Evolutionary conservation across 768 basidiomycete genomes (phyloP).

Genomic region (Hygrocybe coccinea): DNA sequence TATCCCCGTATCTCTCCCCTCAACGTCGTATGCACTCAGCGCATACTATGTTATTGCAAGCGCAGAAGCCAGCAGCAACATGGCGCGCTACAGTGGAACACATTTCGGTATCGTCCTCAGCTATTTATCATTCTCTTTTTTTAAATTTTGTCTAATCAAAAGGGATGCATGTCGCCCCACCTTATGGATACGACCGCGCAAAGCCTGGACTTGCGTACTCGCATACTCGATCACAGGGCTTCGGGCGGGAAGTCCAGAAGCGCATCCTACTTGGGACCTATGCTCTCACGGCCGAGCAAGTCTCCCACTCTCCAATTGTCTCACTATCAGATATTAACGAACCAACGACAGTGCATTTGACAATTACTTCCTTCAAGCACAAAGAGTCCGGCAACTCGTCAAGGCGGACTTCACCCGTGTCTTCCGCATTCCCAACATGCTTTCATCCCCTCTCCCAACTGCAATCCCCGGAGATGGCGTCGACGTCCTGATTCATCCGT

Average conservation of each 20-base stretch:
- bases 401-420: slow-evolving; percentile 67
- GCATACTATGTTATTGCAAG: slow-evolving; percentile 96
- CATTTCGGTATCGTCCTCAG: slow-evolving; percentile 56
- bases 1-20: slow-evolving; percentile 69
- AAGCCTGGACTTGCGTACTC: slow-evolving; percentile 60
- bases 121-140: background rate
- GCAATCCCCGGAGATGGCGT: slow-evolving; percentile 36
- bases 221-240: slow-evolving; percentile 59
- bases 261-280: slow-evolving; percentile 88
- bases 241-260: slow-evolving; percentile 81
- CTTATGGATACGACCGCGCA: slow-evolving; percentile 37
- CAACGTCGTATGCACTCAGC: slow-evolving; percentile 66
- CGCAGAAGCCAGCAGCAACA: slow-evolving; percentile 89
- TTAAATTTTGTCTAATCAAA: background rate
- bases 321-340: background rate
- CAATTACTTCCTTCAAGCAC: slow-evolving; percentile 94
- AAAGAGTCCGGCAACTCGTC: slow-evolving; percentile 68
- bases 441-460: slow-evolving; percentile 23
- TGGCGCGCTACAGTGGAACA: slow-evolving; percentile 86
- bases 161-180: slow-evolving; percentile 52
- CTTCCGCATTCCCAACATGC: slow-evolving; percentile 56
- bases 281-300: slow-evolving; percentile 87
- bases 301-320: too few species aligned
- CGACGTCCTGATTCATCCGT: slow-evolving; percentile 83
- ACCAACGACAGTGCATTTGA: slow-evolving; percentile 73